Percentiles rank a stretch among this genome's conserved stretches.
Conservation (phyloP, 306 rosid genomes). For the Trifolium fragiferum region DNA sequence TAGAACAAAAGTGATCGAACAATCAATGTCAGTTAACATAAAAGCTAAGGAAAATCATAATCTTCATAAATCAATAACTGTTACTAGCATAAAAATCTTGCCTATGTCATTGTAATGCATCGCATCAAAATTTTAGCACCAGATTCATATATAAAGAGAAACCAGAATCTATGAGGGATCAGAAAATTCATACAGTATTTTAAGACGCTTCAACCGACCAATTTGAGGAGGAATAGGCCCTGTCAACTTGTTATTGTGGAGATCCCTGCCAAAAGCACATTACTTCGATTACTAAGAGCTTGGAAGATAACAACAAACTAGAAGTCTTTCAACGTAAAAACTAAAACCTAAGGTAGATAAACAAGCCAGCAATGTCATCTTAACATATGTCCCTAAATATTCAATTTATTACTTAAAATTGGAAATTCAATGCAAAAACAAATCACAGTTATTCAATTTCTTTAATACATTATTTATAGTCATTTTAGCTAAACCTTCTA, state of each 20-base stretch:
- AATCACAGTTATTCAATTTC: not conserved
- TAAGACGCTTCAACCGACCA: slow-evolving; percentile 92
- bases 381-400: not conserved
- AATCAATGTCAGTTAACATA: slow-evolving; percentile 6
- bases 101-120: not conserved
- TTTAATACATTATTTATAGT: not conserved
- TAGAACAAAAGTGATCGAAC: slow-evolving; percentile 22
- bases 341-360: slow-evolving; percentile 2
- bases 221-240: slow-evolving; percentile 99
- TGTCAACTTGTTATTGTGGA: slow-evolving; percentile 95
- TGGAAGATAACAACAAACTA: not conserved
- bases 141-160: slow-evolving; percentile 8
- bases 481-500: not conserved
- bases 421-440: slow-evolving; percentile 16
- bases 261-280: slow-evolving; percentile 71
- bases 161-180: slow-evolving; percentile 30
- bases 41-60: not conserved
- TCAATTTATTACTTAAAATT: not conserved
- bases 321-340: slow-evolving; percentile 13
- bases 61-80: slow-evolving; percentile 30
- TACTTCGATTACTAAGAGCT: slow-evolving; percentile 20
- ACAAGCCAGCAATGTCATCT: slow-evolving; percentile 24
- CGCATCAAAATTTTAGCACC: slow-evolving; percentile 18
- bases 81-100: slow-evolving; percentile 6
- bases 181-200: slow-evolving; percentile 67